phyloP scores from a whole-genome alignment of 2,329 filamentous ascomycete genomes.

The Aureobasidium sp. region DNA sequence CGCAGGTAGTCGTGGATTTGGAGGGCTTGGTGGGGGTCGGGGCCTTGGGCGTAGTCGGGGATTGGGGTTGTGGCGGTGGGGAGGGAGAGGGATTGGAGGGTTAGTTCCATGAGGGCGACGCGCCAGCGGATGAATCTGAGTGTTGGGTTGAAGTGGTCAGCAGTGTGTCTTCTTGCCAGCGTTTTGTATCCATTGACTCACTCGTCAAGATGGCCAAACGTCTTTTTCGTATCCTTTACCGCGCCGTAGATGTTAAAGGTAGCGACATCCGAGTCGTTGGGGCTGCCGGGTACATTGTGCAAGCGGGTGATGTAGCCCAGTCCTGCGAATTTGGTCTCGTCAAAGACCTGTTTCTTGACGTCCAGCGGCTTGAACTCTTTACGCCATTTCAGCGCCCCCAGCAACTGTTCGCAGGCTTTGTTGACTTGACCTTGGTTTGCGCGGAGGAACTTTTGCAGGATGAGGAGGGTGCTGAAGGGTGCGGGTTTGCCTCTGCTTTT shows the following conservation, averaged over 20 bases:
- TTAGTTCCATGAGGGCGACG: slow-evolving; percentile 81
- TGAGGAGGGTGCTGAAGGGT: slow-evolving; percentile 66
- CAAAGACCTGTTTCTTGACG: slow-evolving; percentile 53
- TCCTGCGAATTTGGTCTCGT: slow-evolving; percentile 61
- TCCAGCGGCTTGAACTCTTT: slow-evolving; percentile 63
- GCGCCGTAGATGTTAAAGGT: slow-evolving; percentile 93
- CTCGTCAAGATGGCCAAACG: slow-evolving; percentile 75
- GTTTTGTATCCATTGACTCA: too few species aligned
- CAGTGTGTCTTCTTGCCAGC: too few species aligned
- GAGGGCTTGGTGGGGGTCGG: slow-evolving; percentile 80
- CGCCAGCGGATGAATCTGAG: slow-evolving; percentile 81
- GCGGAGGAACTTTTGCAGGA: slow-evolving; percentile 88
- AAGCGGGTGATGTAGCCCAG: slow-evolving; percentile 77
- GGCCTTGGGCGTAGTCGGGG: slow-evolving; percentile 53
- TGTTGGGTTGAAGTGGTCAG: too few species aligned
- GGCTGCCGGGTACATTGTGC: slow-evolving; percentile 42
- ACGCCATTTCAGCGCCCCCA: slow-evolving; percentile 73
- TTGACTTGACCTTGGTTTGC: slow-evolving; percentile 71
- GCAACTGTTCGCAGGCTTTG: slow-evolving; percentile 69
- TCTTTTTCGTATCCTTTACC: slow-evolving; percentile 69
- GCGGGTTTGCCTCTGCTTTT: slow-evolving; percentile 11
- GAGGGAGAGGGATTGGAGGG: slow-evolving; percentile 65
- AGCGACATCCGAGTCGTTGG: slow-evolving; percentile 54
- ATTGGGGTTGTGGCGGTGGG: slow-evolving; percentile 59
- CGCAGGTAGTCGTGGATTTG: slow-evolving; percentile 91